Percentiles rank a stretch among this genome's conserved stretches.
These are phyloP conservation scores for Aspergillus pseudoterreus DNA, from an alignment of 2,329 filamentous ascomycete genomes.

Conservation along the genomic window DNA sequence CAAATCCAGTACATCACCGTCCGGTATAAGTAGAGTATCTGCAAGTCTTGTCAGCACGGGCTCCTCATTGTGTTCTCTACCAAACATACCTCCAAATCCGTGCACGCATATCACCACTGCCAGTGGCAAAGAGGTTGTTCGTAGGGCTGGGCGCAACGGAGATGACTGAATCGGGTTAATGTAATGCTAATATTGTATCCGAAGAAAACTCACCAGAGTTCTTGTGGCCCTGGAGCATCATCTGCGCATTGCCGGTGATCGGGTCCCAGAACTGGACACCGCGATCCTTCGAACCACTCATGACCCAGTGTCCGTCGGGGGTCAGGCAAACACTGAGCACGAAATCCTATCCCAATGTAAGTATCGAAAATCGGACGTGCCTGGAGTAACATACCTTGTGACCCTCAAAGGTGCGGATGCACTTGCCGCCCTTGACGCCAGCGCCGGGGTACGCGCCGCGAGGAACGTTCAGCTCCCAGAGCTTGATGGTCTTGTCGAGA, in stretches of 20 bases:
- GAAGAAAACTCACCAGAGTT: conserved; percentile 64
- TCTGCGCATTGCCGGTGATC: conserved; percentile 83
- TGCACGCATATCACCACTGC: conserved; percentile 95
- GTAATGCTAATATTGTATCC: conserved; percentile 4
- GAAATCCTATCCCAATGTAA: conserved; percentile 64
- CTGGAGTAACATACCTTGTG: conserved; percentile 65
- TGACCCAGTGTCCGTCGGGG: conserved; percentile 90
- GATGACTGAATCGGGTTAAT: conserved; percentile 61
- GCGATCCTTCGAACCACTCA: conserved; percentile 94
- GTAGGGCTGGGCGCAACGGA: conserved; percentile 91
- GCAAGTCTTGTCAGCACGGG: conserved; percentile 9
- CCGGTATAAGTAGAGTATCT: conserved; percentile 39
- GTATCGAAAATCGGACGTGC: too few relatives aligned
- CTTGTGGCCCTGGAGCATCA: conserved; percentile 98
- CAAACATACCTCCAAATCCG: conserved; percentile 80
- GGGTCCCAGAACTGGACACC: conserved; percentile 99
- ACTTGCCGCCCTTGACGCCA: conserved; percentile 80
- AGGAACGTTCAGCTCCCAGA: conserved; percentile 86
- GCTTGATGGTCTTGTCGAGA: conserved; percentile 97
- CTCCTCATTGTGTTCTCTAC: neutral
- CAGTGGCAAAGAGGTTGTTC: conserved; percentile 87
- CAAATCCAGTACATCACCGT: conserved; percentile 30
- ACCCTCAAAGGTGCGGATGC: conserved; percentile 93
- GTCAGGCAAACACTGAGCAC: conserved; percentile 94
- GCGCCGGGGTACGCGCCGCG: conserved; percentile 63